Evolutionary conservation across 805 yeast species (phyloP).

Genomic region (Zygosaccharomyces rouxii): DNA sequence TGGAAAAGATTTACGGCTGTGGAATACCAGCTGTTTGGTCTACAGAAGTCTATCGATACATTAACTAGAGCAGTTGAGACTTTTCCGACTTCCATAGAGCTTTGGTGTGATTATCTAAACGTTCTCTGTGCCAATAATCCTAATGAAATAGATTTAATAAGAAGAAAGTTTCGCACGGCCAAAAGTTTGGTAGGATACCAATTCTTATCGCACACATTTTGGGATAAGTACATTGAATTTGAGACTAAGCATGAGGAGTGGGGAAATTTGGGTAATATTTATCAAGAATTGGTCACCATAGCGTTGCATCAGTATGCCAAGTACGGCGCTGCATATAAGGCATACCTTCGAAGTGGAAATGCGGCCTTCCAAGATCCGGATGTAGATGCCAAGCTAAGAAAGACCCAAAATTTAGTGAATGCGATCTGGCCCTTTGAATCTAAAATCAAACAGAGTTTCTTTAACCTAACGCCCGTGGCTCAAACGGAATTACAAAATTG

Average conservation of each 20-base stretch:
- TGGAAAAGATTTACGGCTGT: constrained; percentile 62
- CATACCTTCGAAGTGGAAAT: constrained; percentile 21
- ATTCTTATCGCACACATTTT: constrained; percentile 71
- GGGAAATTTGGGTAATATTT: constrained; percentile 38
- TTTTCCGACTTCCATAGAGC: constrained; percentile 56
- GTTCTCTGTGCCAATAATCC: constrained; percentile 45
- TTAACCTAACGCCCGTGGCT: constrained; percentile 46
- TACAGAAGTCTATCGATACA: constrained; percentile 44
- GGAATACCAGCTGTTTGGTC: constrained; percentile 53
- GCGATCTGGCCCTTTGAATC: constrained; percentile 72
- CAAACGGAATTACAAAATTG: constrained; percentile 49
- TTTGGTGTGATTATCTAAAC: constrained; percentile 64
- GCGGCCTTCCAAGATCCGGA: constrained; percentile 26
- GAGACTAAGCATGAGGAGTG: constrained; percentile 42
- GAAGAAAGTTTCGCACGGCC: constrained; percentile 47
- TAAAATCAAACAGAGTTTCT: constrained; percentile 52
- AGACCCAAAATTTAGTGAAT: constrained; percentile 50
- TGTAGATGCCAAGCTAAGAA: constrained; percentile 39
- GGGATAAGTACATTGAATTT: constrained; percentile 75
- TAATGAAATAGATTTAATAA: constrained; percentile 32
- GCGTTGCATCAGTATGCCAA: constrained; percentile 87
- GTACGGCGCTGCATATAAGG: constrained; percentile 53
- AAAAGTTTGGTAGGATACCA: constrained; percentile 55
- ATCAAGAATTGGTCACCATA: constrained; percentile 45
- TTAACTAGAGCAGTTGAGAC: constrained; percentile 42